Conservation (phyloP, 2,329 filamentous ascomycete genomes). For the Venturia nashicola region DNA sequence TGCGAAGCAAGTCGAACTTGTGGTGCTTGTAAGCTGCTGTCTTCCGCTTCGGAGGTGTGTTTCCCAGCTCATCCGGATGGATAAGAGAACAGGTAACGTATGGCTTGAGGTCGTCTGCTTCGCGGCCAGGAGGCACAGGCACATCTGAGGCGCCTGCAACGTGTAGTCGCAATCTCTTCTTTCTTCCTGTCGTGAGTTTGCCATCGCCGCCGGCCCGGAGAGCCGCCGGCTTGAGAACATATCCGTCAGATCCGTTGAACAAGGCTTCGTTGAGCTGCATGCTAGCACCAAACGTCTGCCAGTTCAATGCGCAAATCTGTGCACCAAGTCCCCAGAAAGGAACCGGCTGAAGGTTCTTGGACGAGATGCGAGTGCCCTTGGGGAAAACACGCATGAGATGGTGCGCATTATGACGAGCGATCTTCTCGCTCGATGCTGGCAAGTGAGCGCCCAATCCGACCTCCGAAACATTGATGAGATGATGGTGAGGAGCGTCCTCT, state of each 20-base stretch:
- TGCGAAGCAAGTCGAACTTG: conserved; percentile 44
- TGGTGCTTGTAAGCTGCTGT: conserved; percentile 49
- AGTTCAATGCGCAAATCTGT: conserved; percentile 86
- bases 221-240: conserved; percentile 76
- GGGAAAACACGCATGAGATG: conserved; percentile 85
- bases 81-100: conserved; percentile 55
- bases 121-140: conserved; percentile 39
- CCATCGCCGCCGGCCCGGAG: conserved; percentile 52
- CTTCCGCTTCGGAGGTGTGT: conserved; percentile 46
- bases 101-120: conserved; percentile 44
- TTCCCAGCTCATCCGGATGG: conserved; percentile 41
- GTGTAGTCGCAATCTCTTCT: conserved; percentile 42
- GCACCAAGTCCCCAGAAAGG: conserved; percentile 81
- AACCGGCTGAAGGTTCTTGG: conserved; percentile 75
- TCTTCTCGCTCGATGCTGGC: conserved; percentile 33
- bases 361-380: conserved; percentile 66
- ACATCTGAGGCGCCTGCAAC: conserved; percentile 52
- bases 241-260: conserved; percentile 72
- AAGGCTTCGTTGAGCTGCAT: conserved; percentile 96
- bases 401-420: conserved; percentile 61
- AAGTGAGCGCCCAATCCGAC: conserved; percentile 43
- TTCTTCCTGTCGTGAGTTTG: conserved; percentile 30
- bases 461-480: conserved; percentile 59
- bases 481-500: conserved; percentile 44
- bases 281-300: conserved; percentile 80